Evolutionary conservation across 208 protist genomes (phyloP).

Genomic region (Porcisia deanei): DNA sequence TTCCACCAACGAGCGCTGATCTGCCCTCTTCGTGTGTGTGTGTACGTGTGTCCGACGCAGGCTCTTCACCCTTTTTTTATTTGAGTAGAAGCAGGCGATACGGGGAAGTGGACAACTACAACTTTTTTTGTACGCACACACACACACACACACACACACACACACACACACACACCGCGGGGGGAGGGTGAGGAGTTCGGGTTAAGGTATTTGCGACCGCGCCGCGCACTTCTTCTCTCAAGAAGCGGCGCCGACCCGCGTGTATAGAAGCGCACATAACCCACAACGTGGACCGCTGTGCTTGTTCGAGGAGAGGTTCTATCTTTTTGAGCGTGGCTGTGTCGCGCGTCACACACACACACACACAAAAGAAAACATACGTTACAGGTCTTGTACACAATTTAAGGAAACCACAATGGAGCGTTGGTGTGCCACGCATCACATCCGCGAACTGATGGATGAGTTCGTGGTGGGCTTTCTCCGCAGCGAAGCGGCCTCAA

Average conservation of each 20-base stretch:
- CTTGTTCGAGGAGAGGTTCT: too few species aligned
- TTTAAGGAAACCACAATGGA: constrained; percentile 1
- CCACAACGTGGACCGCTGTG: not conserved
- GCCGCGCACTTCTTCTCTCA: too few species aligned
- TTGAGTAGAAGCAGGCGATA: not conserved
- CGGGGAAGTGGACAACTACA: not conserved
- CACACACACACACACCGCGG: not conserved
- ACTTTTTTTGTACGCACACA: not conserved
- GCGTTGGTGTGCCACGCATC: constrained; percentile 6
- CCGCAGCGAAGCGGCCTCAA: constrained; percentile 7
- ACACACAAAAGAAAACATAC: not conserved
- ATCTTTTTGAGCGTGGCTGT: not conserved
- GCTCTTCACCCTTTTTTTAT: not conserved
- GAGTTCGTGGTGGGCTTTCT: constrained; percentile 8
- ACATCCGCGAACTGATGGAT: constrained; percentile 17
- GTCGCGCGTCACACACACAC: not conserved
- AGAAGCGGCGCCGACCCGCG: too few species aligned
- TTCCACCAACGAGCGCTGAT: not conserved
- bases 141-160: not conserved
- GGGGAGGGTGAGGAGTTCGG: too few species aligned
- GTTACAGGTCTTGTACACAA: not conserved
- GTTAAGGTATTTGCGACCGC: too few species aligned
- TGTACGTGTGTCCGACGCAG: not conserved
- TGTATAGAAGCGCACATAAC: not conserved
- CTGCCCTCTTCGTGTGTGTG: not conserved